Percentiles rank a stretch among this genome's conserved stretches.
These are phyloP conservation scores for Themeda triandra DNA, from an alignment of 176 grass and related monocot genomes.

Conservation along the genomic window DNA sequence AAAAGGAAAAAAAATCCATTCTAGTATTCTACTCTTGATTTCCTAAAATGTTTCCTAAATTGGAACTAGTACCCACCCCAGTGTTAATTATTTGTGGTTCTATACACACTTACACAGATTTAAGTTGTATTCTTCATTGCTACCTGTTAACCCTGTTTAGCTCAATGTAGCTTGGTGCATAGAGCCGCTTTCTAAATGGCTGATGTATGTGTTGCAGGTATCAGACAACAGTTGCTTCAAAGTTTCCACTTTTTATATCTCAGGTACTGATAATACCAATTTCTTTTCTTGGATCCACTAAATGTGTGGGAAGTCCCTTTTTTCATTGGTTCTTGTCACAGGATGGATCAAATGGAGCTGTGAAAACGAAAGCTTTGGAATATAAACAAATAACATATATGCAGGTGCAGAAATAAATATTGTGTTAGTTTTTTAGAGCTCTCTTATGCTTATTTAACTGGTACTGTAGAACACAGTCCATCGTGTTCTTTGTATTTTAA, in stretches of 20 bases:
- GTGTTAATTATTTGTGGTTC: background rate
- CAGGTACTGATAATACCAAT: slow-evolving; percentile 47
- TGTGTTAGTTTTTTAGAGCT: background rate
- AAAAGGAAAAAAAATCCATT: background rate
- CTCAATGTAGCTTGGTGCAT: background rate
- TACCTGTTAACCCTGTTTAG: background rate
- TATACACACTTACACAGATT: background rate
- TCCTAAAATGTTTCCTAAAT: background rate
- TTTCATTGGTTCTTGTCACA: slow-evolving; percentile 42
- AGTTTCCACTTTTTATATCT: slow-evolving; percentile 97
- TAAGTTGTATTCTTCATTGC: background rate
- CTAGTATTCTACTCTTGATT: background rate
- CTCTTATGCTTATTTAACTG: slow-evolving; percentile 13
- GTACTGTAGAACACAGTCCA: background rate
- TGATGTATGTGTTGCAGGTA: slow-evolving; percentile 53
- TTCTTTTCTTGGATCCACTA: slow-evolving; percentile 31
- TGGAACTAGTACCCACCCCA: background rate
- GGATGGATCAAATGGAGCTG: slow-evolving; percentile 95
- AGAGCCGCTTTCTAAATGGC: slow-evolving; percentile 7
- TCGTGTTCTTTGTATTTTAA: background rate
- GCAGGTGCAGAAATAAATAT: slow-evolving; percentile 57
- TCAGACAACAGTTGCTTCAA: slow-evolving; percentile 73
- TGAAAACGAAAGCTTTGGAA: slow-evolving; percentile 94
- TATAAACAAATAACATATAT: slow-evolving; percentile 78
- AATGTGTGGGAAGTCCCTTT: background rate